These are phyloP conservation scores for Panicum hallii DNA, from an alignment of 202 grass and related monocot genomes.

Conservation along the genomic window DNA sequence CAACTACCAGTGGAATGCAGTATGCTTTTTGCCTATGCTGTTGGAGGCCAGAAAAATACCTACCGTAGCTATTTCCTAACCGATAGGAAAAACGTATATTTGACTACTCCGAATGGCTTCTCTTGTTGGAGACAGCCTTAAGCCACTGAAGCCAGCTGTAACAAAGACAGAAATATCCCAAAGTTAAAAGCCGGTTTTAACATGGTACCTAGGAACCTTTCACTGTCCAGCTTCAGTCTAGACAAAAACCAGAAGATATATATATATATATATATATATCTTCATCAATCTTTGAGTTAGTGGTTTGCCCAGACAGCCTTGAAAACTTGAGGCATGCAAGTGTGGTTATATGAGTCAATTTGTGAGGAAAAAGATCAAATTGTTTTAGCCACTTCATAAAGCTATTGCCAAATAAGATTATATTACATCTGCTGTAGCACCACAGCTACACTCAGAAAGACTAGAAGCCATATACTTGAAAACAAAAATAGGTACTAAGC, in stretches of 20 bases:
- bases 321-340: not conserved
- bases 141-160: not conserved
- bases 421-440: not conserved
- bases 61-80: too few relatives aligned
- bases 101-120: too few relatives aligned
- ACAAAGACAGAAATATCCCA: not conserved
- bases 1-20: too few relatives aligned
- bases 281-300: not conserved
- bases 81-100: too few relatives aligned
- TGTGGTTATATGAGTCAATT: not conserved
- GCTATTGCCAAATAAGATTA: not conserved
- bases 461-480: not conserved
- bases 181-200: not conserved
- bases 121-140: too few relatives aligned
- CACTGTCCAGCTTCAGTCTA: not conserved
- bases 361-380: not conserved
- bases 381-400: not conserved
- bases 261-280: too few relatives aligned
- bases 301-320: not conserved
- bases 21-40: too few relatives aligned
- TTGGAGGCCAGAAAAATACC: too few relatives aligned
- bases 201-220: not conserved
- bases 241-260: not conserved
- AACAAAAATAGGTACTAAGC: conserved; percentile 3
- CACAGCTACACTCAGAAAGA: not conserved